Conservation (phyloP, 495 filamentous ascomycete genomes). For the Aspergillus diversus region DNA sequence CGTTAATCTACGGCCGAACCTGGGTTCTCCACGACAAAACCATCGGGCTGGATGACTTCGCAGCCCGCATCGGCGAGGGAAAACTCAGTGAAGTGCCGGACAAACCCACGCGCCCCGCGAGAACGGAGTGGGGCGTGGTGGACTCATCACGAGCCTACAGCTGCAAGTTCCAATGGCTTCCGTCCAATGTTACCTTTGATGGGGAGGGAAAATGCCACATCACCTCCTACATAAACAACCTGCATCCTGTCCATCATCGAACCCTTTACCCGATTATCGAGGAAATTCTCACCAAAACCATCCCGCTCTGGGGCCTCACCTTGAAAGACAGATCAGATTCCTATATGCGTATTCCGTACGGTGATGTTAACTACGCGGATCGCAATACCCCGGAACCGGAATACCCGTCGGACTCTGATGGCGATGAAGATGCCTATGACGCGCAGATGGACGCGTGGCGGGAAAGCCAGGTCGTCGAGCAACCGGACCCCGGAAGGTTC, state of each 20-base stretch:
- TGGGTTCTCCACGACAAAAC: constrained; percentile 10
- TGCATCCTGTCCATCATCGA: constrained; percentile 52
- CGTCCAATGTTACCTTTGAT: constrained; percentile 53
- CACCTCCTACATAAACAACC: constrained; percentile 62
- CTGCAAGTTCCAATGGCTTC: constrained; percentile 60
- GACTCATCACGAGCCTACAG: not conserved
- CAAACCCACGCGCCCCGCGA: not conserved
- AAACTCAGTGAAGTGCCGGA: not conserved
- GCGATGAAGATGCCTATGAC: not conserved
- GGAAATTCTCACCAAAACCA: constrained; percentile 42
- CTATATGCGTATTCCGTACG: not conserved
- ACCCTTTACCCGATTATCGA: constrained; percentile 53
- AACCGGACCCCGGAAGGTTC: constrained; percentile 3
- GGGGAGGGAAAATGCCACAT: constrained; percentile 35
- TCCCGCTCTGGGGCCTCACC: constrained; percentile 54
- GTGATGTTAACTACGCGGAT: not conserved
- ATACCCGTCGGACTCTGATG: not conserved
- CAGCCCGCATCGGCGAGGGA: constrained; percentile 3
- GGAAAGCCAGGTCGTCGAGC: not conserved
- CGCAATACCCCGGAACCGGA: not conserved
- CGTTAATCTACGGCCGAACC: constrained; percentile 11
- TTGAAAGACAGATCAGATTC: not conserved
- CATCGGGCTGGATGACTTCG: constrained; percentile 8
- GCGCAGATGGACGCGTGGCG: not conserved
- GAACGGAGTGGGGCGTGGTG: not conserved